These are phyloP conservation scores for Lactarius evosmus DNA, from an alignment of 768 basidiomycete species.

Conservation along the genomic window DNA sequence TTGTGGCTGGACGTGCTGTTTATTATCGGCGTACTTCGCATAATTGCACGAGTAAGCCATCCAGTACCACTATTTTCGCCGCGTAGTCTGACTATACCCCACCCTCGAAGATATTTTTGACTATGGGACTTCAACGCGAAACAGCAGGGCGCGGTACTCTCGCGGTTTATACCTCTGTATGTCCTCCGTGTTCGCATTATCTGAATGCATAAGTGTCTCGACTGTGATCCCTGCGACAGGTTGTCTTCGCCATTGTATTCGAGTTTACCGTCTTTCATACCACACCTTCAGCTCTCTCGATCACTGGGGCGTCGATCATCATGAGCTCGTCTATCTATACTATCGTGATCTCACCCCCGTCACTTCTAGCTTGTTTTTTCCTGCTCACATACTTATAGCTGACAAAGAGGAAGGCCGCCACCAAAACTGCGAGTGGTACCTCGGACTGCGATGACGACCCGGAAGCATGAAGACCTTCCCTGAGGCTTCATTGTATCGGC, in stretches of 20 bases:
- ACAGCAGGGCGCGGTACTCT: conserved; percentile 61
- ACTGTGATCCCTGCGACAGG: conserved; percentile 31
- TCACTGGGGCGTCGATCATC: conserved; percentile 64
- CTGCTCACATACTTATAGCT: conserved; percentile 22
- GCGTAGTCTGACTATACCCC: neutral
- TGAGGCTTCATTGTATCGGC: too few relatives aligned
- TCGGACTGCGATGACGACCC: too few relatives aligned
- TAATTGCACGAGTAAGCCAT: conserved; percentile 40
- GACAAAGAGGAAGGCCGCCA: too few relatives aligned
- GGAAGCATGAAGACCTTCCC: too few relatives aligned
- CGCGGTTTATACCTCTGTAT: conserved; percentile 55
- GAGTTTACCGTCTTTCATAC: conserved; percentile 65
- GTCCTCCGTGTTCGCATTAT: conserved; percentile 27
- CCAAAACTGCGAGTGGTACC: too few relatives aligned
- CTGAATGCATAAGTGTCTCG: neutral
- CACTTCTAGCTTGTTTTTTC: too few relatives aligned
- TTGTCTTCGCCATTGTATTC: too few relatives aligned
- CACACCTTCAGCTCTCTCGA: conserved; percentile 53
- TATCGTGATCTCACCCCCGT: too few relatives aligned
- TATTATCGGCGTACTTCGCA: conserved; percentile 54
- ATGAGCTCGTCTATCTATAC: conserved; percentile 60
- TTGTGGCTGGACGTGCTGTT: conserved; percentile 47
- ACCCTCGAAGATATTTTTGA: conserved; percentile 46
- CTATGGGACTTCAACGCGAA: conserved; percentile 61
- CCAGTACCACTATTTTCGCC: neutral